A percentile compares a stretch with the other conserved stretches of the same genome.
These are phyloP conservation scores for Ceratocystiopsis sp. DNA, from an alignment of 2,329 filamentous ascomycete genomes.

Conservation along the genomic window DNA sequence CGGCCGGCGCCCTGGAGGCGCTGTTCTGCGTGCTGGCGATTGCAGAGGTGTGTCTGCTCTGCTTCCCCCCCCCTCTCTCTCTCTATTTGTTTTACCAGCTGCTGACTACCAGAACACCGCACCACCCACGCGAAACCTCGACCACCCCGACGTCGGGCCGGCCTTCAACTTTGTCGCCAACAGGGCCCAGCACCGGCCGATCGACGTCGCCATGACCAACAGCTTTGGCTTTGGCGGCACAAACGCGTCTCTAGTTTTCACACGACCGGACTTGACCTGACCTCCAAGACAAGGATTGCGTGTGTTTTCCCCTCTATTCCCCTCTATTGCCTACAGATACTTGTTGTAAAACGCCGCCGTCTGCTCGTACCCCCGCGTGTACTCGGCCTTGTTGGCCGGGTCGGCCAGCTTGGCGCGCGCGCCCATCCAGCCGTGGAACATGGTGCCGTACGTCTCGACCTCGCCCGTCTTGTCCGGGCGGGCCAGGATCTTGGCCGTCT, in stretches of 20 bases:
- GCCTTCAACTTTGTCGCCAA: slow-evolving; percentile 75
- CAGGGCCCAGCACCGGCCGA: slow-evolving; percentile 47
- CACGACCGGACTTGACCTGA: too few species aligned
- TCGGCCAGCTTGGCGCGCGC: slow-evolving; percentile 30
- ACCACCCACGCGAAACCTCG: slow-evolving; percentile 75
- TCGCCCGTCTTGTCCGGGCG: slow-evolving; percentile 22
- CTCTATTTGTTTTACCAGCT: not conserved
- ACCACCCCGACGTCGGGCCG: slow-evolving; percentile 46
- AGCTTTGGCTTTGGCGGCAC: slow-evolving; percentile 97
- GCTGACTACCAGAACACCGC: slow-evolving; percentile 42
- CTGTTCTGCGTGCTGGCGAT: slow-evolving; percentile 71
- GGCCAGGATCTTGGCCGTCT: slow-evolving; percentile 25
- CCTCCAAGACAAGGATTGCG: too few species aligned
- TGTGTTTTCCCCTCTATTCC: too few species aligned
- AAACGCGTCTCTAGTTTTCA: slow-evolving; percentile 76
- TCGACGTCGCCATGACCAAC: slow-evolving; percentile 71
- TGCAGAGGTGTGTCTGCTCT: slow-evolving; percentile 41
- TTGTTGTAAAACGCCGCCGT: slow-evolving; percentile 25
- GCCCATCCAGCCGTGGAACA: slow-evolving; percentile 44
- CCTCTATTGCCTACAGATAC: slow-evolving; percentile 15
- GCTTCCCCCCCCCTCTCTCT: slow-evolving; percentile 4
- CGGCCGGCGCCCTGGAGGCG: slow-evolving; percentile 79
- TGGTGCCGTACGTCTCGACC: slow-evolving; percentile 30
- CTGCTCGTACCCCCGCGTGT: slow-evolving; percentile 30
- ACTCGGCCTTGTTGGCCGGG: slow-evolving; percentile 27